Evolutionary conservation across 202 grass and related monocot genomes (phyloP), one percentile per base, ranked within the genome.

Genomic region (Brachypodium distachyon): DNA sequence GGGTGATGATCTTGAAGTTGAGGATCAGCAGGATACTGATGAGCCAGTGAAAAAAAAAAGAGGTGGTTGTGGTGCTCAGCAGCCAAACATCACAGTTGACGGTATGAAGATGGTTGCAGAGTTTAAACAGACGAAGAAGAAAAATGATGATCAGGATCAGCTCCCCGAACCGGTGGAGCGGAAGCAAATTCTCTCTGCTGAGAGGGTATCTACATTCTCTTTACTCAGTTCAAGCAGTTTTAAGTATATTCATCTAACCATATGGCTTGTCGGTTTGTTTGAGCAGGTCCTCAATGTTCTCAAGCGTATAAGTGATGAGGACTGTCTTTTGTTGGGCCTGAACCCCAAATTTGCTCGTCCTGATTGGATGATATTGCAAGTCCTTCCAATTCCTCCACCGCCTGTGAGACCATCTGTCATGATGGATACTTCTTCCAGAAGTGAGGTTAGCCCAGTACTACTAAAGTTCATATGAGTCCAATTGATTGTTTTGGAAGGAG

Each of bases 21-120:
- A 94, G 53, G 87, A 88, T 37, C 90, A 93, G 11, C 86, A 94
- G 38, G 91, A 97, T 73, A 58, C 78, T 69, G 89, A 94, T 17
- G 91, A 94, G 40, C 84, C 91, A 22, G 78, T 88, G 6, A 97
- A 97, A 72, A 97, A 97, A 72, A 97, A 92, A 86, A 90, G 82
- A 67, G 85, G 85, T 77, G 95, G 95, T 36, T 98, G 95, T 71
- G 91, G 95, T 63, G 95, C 95, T 73, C 95, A 94, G 77, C 95
- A 98, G 84, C 91, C 95, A 71, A 98, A 88, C 83, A 98, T 98
- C 67, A 98, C 95, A 36, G 87, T 98, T 26, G 95, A 98, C 82
- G 95, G 95, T 37, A 98, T 98, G 95, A 98, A 92, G 78, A 98
- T 98, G 95, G 89, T 98, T 75, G 95, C 91, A 42, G 95, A 98